Percentiles rank a stretch among this genome's conserved stretches.
These are phyloP conservation scores for Babesia sp. DNA, from an alignment of 169 alveolate genomes.

Conservation along the genomic window DNA sequence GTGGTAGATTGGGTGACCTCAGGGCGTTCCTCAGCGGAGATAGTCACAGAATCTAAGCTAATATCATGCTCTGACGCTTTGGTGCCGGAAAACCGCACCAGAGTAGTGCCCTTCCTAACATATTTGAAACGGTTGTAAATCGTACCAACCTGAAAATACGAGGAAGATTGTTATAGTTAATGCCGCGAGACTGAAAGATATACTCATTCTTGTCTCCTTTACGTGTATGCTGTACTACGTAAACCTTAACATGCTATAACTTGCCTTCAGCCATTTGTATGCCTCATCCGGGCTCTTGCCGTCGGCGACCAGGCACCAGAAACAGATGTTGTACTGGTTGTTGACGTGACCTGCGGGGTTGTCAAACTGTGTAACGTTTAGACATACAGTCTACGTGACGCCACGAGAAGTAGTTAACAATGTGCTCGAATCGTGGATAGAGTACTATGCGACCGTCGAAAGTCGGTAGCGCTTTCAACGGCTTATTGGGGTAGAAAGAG, in stretches of 20 bases:
- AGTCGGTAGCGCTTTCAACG: conserved; percentile 83
- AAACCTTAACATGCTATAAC: not conserved
- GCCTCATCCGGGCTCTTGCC: conserved; percentile 84
- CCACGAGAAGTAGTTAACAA: conserved; percentile 89
- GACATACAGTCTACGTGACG: conserved; percentile 88
- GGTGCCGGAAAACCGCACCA: conserved; percentile 17
- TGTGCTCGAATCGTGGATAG: conserved; percentile 87
- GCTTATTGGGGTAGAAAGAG: conserved; percentile 73
- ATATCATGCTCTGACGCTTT: too few relatives aligned
- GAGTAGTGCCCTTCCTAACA: conserved; percentile 63
- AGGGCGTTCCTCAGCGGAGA: not conserved
- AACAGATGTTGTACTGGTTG: conserved; percentile 93
- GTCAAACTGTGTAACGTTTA: not conserved
- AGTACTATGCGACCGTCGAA: conserved; percentile 92
- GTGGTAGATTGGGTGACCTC: too few relatives aligned
- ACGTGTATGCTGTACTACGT: conserved; percentile 76
- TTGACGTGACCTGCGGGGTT: conserved; percentile 87
- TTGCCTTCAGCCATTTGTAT: conserved; percentile 77
- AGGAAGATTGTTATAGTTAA: conserved; percentile 87
- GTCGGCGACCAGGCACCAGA: conserved; percentile 91
- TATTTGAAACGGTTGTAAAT: not conserved
- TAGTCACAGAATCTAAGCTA: not conserved
- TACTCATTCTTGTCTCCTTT: conserved; percentile 89
- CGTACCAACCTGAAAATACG: conserved; percentile 62
- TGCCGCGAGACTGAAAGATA: conserved; percentile 82